Percentiles rank a stretch among this genome's conserved stretches.
phyloP scores from a whole-genome alignment of 176 grass and related monocot species.

The Pharus latifolius region DNA sequence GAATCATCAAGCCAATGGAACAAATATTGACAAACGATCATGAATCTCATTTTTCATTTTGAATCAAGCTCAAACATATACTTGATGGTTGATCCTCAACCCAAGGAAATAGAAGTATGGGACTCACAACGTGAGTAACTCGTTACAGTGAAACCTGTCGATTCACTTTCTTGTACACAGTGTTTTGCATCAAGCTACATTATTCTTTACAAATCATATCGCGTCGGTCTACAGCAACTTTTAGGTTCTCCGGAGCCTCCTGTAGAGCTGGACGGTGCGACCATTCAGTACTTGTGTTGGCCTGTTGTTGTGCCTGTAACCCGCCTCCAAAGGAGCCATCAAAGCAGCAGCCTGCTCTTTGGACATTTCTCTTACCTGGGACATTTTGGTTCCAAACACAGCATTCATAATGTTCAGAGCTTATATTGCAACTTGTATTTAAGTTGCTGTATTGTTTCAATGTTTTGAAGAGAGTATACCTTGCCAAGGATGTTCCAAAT shows the following conservation, averaged over 20 bases:
- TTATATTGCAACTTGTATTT: neutral
- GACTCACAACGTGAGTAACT: neutral
- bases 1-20: too few species aligned
- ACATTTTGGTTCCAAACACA: neutral
- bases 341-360: constrained; percentile 39
- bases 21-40: too few species aligned
- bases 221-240: neutral
- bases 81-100: too few species aligned
- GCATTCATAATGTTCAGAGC: neutral
- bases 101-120: neutral
- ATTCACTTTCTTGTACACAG: neutral
- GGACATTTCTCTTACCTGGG: constrained; percentile 61
- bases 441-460: neutral
- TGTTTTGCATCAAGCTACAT: too few species aligned
- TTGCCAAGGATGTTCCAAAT: constrained; percentile 63
- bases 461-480: constrained; percentile 4
- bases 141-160: neutral
- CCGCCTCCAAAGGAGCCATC: constrained; percentile 41
- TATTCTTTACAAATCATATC: too few species aligned
- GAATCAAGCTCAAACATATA: too few species aligned
- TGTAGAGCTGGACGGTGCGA: constrained; percentile 54
- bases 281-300: constrained; percentile 51
- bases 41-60: too few species aligned
- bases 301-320: constrained; percentile 47
- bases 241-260: constrained; percentile 13